A percentile compares a stretch with the other conserved stretches of the same genome.
Evolutionary conservation across 495 filamentous ascomycete species (phyloP).

Genomic region (Hyphodiscus hymeniophilus): DNA sequence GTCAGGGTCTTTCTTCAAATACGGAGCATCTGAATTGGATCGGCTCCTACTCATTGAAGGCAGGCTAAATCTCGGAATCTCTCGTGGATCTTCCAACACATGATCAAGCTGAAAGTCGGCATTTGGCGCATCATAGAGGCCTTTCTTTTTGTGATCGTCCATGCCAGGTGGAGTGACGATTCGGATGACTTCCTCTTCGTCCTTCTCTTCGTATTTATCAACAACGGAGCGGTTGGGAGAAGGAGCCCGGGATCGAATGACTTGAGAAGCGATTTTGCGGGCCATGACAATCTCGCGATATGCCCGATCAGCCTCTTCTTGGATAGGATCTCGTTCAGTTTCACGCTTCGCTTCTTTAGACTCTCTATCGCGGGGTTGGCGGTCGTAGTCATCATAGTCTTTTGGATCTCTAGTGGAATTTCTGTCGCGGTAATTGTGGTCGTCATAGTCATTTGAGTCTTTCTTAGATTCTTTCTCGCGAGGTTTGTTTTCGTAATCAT

Average conservation of each 20-base stretch:
- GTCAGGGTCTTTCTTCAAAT: slow-evolving; percentile 27
- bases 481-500: slow-evolving; percentile 2
- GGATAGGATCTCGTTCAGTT: slow-evolving; percentile 27
- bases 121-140: slow-evolving; percentile 43
- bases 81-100: slow-evolving; percentile 30
- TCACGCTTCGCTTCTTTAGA: slow-evolving; percentile 1
- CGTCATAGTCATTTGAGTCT: slow-evolving; percentile 4
- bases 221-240: slow-evolving; percentile 39
- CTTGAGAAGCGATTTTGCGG: slow-evolving; percentile 35
- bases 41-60: slow-evolving; percentile 2
- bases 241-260: slow-evolving; percentile 36
- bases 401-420: background rate
- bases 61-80: slow-evolving; percentile 24
- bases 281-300: slow-evolving; percentile 43
- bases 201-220: slow-evolving; percentile 37
- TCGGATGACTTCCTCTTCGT: slow-evolving; percentile 22
- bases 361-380: background rate
- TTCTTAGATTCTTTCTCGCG: background rate
- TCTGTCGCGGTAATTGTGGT: background rate
- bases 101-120: slow-evolving; percentile 47
- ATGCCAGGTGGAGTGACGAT: slow-evolving; percentile 41
- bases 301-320: slow-evolving; percentile 40
- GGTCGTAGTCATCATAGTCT: slow-evolving; percentile 4
- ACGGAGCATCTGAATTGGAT: slow-evolving; percentile 6
- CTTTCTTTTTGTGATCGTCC: slow-evolving; percentile 32